phyloP scores from a whole-genome alignment of 805 yeast species.

The Candida verbasci region DNA sequence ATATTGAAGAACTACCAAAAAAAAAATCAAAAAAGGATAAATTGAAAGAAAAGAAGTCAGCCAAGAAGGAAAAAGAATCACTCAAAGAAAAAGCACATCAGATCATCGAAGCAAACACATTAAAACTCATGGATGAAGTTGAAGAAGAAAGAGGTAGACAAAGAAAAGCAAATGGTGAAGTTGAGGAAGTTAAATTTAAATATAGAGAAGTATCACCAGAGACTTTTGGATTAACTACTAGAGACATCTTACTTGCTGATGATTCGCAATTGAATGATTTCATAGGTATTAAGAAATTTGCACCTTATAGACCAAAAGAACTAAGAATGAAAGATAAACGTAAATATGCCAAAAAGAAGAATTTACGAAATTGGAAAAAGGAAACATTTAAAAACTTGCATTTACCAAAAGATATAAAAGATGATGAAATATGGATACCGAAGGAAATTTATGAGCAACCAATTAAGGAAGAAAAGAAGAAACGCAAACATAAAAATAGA shows the following conservation, averaged over 20 bases:
- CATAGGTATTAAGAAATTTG: conserved; percentile 86
- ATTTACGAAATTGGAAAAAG: conserved; percentile 86
- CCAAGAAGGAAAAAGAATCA: conserved; percentile 59
- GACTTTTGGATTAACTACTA: conserved; percentile 74
- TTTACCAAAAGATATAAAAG: conserved; percentile 38
- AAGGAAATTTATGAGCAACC: conserved; percentile 13
- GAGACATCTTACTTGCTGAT: conserved; percentile 88
- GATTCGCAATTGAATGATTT: conserved; percentile 80
- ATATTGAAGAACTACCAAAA: conserved; percentile 19
- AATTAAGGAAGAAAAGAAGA: conserved; percentile 7
- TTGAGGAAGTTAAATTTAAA: conserved; percentile 55
- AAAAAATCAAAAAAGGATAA: conserved; percentile 50
- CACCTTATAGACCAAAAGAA: conserved; percentile 83
- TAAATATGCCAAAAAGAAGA: conserved; percentile 68
- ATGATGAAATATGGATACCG: conserved; percentile 35
- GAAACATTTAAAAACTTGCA: conserved; percentile 66
- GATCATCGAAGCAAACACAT: conserved; percentile 70
- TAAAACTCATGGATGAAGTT: conserved; percentile 63
- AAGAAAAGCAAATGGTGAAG: conserved; percentile 16
- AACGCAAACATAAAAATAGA: neutral
- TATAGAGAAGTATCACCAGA: conserved; percentile 97
- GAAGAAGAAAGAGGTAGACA: conserved; percentile 61
- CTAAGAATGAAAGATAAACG: conserved; percentile 71
- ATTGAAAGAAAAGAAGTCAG: conserved; percentile 50
- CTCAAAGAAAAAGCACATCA: conserved; percentile 67